Evolutionary conservation across 345 rosid species (phyloP).

Genomic region (Euphorbia peplus): DNA sequence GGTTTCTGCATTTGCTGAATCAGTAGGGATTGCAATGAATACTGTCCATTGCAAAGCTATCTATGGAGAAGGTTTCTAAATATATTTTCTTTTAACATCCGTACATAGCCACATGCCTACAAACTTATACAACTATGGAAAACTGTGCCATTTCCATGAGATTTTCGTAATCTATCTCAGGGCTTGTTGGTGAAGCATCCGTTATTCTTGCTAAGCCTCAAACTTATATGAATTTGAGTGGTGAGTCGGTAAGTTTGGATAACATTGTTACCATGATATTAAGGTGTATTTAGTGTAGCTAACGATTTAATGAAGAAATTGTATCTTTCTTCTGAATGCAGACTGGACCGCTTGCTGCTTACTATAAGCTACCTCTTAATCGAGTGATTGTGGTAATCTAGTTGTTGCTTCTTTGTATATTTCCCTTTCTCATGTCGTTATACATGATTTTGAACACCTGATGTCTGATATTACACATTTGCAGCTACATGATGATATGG

Average conservation of each 20-base stretch:
- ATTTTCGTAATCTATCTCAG: constrained; percentile 5
- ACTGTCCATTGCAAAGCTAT: constrained; percentile 17
- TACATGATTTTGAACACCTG: background rate
- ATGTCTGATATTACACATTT: constrained; percentile 7
- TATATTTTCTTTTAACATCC: too few species aligned
- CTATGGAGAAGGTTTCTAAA: constrained; percentile 17
- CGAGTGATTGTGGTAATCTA: constrained; percentile 78
- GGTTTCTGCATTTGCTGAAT: constrained; percentile 55
- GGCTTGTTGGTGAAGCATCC: constrained; percentile 17
- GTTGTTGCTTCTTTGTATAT: constrained; percentile 3
- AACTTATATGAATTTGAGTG: constrained; percentile 94
- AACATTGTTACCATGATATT: background rate
- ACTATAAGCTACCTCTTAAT: constrained; percentile 81
- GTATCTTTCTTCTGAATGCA: constrained; percentile 24
- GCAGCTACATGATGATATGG: constrained; percentile 82
- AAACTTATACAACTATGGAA: background rate
- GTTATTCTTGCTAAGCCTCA: constrained; percentile 28
- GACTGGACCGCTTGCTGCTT: constrained; percentile 92
- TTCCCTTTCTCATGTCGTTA: constrained; percentile 2
- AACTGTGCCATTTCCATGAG: background rate
- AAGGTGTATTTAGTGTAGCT: background rate
- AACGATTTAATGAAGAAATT: background rate
- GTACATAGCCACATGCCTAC: background rate
- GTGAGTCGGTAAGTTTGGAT: constrained; percentile 71
- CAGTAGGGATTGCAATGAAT: constrained; percentile 13